These are phyloP conservation scores for Chloromonas sp. DNA, from an alignment of 163 green algal genomes.

Conservation along the genomic window DNA sequence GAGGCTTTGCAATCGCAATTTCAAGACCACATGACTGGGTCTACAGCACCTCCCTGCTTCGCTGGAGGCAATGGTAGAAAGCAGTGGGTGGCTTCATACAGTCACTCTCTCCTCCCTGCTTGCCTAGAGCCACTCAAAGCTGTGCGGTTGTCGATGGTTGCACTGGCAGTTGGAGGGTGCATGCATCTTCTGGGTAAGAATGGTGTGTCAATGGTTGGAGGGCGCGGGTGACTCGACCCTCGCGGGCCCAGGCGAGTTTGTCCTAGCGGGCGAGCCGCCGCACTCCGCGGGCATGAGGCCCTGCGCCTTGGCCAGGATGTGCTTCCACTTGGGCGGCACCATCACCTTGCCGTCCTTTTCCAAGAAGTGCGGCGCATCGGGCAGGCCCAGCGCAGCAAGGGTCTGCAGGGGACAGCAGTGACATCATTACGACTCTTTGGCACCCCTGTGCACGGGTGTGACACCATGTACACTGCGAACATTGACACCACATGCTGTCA, in stretches of 20 bases:
- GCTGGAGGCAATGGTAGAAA: no score
- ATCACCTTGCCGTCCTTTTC: slow-evolving; percentile 58
- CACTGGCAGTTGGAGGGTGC: no score
- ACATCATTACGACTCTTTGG: no score
- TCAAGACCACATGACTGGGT: no score
- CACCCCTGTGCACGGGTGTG: background rate
- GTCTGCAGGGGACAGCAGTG: background rate
- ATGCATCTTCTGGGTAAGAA: no score
- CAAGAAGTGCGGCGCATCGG: slow-evolving; percentile 61
- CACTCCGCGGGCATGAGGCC: background rate
- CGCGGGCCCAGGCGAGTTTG: background rate
- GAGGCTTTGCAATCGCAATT: no score
- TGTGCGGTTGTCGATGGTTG: no score
- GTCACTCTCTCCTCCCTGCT: no score
- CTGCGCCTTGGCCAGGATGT: slow-evolving; percentile 12
- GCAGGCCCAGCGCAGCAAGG: slow-evolving; percentile 44
- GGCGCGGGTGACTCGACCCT: background rate
- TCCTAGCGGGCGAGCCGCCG: background rate
- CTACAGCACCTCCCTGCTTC: no score
- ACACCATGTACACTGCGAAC: background rate
- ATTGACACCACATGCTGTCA: background rate
- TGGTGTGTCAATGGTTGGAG: no score
- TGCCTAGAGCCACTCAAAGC: no score
- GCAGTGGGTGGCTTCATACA: no score
- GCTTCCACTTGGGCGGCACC: slow-evolving; percentile 65